Evolutionary conservation across 2,329 filamentous ascomycete species (phyloP), one percentile per base, ranked within the genome.

Genomic region (Pseudogymnoascus sp.): DNA sequence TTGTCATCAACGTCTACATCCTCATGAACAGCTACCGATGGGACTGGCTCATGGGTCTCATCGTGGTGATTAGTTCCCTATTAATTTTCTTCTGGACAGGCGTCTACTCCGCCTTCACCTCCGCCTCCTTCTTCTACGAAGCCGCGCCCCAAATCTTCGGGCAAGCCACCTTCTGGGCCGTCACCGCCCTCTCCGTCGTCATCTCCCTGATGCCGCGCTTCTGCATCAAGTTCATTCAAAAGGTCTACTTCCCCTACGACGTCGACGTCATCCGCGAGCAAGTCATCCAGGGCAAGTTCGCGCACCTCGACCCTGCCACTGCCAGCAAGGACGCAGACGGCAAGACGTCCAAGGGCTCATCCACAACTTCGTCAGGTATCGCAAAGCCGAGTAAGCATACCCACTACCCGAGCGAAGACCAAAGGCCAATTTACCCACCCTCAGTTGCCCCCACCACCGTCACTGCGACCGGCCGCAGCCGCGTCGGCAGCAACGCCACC

Each of bases 51-150:
- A 96, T 95, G 77, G 77, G 92, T 19, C 79, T 96, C 65, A 88
- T 96, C 66, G 89, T 96, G 62, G 77, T 78, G 26, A 83, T 97
- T 74, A 96, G 92, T 76, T 89, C 89, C 66, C 75, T 97, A 33
- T 84, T 97, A 70, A 85, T 97, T 72, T 99, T 92, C 81, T 89
- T 96, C 78, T 97, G 93, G 92, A 97, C 95, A 6, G 95, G 92
- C 35, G 83, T 96, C 35, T 99, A 96, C 78, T 76, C 71, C 4
- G 77, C 75, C 33, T 87, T 74, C 63, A 66, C 60, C 9, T 67
- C 68, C 1, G 65, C n/a, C 66, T 81, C 83, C 2, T 84, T 85
- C 71, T 90, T 97, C 76, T 97, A 93, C 78, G 81, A 88, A 67
- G 84, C 90, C 2, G 93, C 86, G 3, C 76, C 83, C 1, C 85